Conservation (phyloP, 1,139 yeast genomes). For the Yamadazyma taylorii region DNA sequence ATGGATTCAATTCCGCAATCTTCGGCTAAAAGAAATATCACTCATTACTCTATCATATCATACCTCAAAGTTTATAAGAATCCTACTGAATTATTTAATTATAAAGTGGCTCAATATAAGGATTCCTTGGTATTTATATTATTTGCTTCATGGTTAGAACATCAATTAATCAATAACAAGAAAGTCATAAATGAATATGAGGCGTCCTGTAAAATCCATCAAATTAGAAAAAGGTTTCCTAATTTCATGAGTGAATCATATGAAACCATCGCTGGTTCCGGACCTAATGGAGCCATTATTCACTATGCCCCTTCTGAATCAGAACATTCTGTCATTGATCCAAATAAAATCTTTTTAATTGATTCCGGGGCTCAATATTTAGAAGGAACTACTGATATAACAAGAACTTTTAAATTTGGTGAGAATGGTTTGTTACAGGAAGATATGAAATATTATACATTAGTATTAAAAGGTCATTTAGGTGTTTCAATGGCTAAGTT, state of each 20-base stretch:
- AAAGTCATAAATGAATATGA: conserved; percentile 36
- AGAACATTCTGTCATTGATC: conserved; percentile 40
- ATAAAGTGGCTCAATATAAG: conserved; percentile 43
- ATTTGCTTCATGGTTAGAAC: conserved; percentile 44
- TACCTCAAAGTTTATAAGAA: conserved; percentile 40
- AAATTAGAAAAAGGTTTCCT: conserved; percentile 42
- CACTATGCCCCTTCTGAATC: conserved; percentile 55
- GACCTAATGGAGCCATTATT: conserved; percentile 54
- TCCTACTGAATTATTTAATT: conserved; percentile 36
- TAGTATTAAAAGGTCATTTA: conserved; percentile 57
- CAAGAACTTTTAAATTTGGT: conserved; percentile 51
- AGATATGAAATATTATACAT: conserved; percentile 44
- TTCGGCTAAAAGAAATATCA: conserved; percentile 24
- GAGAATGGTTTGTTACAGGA: conserved; percentile 22
- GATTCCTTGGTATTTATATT: conserved; percentile 45
- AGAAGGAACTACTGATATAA: conserved; percentile 62
- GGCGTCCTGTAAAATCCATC: conserved; percentile 43
- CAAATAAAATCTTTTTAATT: conserved; percentile 40
- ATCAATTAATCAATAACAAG: conserved; percentile 29
- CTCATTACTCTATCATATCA: conserved; percentile 35
- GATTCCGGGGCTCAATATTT: conserved; percentile 60
- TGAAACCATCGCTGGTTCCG: conserved; percentile 55
- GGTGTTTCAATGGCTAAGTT: conserved; percentile 55
- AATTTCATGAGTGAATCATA: conserved; percentile 54
- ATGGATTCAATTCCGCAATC: conserved; percentile 31